A percentile compares a stretch with the other conserved stretches of the same genome.
phyloP scores from a whole-genome alignment of 768 basidiomycete genomes.

The Dacryopinax primogenitus region DNA sequence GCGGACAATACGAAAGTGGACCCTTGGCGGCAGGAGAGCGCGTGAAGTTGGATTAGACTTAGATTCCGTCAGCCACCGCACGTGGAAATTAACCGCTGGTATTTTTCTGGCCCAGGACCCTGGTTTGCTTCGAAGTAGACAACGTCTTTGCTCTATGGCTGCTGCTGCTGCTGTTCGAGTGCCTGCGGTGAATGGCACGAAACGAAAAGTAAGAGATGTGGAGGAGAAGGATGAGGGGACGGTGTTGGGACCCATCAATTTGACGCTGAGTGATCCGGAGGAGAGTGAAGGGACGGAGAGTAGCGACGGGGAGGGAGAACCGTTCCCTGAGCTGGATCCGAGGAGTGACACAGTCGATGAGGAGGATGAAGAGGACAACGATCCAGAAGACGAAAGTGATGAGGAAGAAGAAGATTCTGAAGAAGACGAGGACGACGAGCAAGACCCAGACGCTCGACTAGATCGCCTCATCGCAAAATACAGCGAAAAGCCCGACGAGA shows the following conservation, averaged over 20 bases:
- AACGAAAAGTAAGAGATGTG: background rate
- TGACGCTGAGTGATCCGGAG: background rate
- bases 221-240: background rate
- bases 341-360: slow-evolving; percentile 26
- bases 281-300: slow-evolving; percentile 25
- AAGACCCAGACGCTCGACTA: background rate
- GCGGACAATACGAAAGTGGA: background rate
- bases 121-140: background rate
- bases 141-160: background rate
- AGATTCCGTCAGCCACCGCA: background rate
- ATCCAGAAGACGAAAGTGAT: slow-evolving; percentile 28
- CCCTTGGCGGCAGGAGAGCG: background rate
- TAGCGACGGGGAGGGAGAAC: slow-evolving; percentile 51
- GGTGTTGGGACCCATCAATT: background rate
- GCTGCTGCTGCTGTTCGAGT: background rate
- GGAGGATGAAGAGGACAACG: slow-evolving; percentile 22
- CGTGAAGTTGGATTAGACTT: slow-evolving; percentile 3
- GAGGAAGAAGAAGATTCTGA: slow-evolving; percentile 29
- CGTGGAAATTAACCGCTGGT: background rate
- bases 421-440: slow-evolving; percentile 30
- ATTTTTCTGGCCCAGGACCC: background rate
- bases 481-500: slow-evolving; percentile 21
- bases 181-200: background rate
- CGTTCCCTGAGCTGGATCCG: slow-evolving; percentile 51
- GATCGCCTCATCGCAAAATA: slow-evolving; percentile 16